Base-by-base conservation (phyloP, 306 rosid species). In the Urtica urens region DNA sequence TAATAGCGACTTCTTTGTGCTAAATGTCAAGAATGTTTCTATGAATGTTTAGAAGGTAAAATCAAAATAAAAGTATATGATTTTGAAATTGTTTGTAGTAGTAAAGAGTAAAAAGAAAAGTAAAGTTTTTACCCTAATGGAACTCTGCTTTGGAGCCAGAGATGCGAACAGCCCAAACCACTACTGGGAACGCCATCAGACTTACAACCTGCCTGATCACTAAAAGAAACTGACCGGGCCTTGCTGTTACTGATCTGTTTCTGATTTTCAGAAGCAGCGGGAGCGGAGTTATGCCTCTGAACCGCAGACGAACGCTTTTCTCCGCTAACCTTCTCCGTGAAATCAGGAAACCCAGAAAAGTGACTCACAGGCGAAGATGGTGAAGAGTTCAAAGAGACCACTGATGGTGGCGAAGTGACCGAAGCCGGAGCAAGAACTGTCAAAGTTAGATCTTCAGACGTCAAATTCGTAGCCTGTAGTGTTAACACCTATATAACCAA, bases 91-190 rank as follows among this genome's bases (percentile, higher is more conserved):
- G n/a, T n/a, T n/a, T n/a, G n/a, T n/a, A n/a, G n/a, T n/a, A 6
- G 38, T 39, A 24, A 24, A 23, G 1, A 16, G n/a, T n/a, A n/a
- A n/a, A 20, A n/a, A 26, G 12, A 64, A 26, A n/a, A 64, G 11
- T 41, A 46, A 47, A 44, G 35, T 33, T 23, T 27, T 42, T 82
- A 92, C 99, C 99, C 94, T 14, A 92, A 77, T 45, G 96, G 99
- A 71, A 85, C 83, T 82, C 84, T 82, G 71, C 99, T 92, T 55
- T 85, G 99, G 57, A 92, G 71, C 94, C 99, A 92, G 62, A 85
- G 66, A 72, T 92, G 96, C 18, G 96, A 68, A 58, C 87, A 85
- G 69, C 81, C 81, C 55, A 69, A 63, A 49, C 71, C 77, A 33
- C 78, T 68, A 67, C 69, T 71, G 23, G 81, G 87, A 66, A 85